Conservation (phyloP, 768 basidiomycete genomes). For the Tulasnella calospora region DNA sequence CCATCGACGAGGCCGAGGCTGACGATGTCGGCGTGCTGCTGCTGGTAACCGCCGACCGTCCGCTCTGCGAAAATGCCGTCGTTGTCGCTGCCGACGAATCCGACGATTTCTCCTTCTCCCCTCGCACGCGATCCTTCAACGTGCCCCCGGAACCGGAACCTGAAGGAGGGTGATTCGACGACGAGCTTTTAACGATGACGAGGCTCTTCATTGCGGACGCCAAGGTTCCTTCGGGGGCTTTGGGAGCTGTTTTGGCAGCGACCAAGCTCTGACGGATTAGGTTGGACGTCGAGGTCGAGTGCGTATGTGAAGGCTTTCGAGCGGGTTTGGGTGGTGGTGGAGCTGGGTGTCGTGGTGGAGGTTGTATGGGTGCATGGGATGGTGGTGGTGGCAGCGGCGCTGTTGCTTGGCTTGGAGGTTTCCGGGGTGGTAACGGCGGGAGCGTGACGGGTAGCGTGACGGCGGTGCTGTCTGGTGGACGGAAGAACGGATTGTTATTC, state of each 20-base stretch:
- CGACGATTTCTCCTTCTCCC: constrained; percentile 14
- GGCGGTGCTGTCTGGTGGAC: not conserved
- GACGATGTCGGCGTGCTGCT: constrained; percentile 12
- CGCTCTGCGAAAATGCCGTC: not conserved
- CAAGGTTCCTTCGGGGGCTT: constrained; percentile 17
- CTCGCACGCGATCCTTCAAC: constrained; percentile 18
- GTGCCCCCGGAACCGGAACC: not conserved
- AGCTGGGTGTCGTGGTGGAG: constrained; percentile 20
- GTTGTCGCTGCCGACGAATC: constrained; percentile 16
- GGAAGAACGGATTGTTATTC: constrained; percentile 15
- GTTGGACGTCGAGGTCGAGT: constrained; percentile 13
- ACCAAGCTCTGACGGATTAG: constrained; percentile 25
- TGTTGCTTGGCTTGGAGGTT: not conserved
- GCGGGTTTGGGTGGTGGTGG: not conserved
- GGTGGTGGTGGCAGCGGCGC: not conserved
- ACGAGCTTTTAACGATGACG: constrained; percentile 17
- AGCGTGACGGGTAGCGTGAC: not conserved
- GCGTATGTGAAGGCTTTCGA: constrained; percentile 10
- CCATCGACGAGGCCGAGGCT: constrained; percentile 16
- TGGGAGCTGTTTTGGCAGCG: constrained; percentile 26
- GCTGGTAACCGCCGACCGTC: not conserved
- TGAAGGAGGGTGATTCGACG: not conserved
- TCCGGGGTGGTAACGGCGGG: constrained; percentile 20
- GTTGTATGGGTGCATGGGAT: not conserved
- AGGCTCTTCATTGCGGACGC: constrained; percentile 5